Evolutionary conservation across 768 basidiomycete genomes (phyloP).

Genomic region (Suillus placidus): DNA sequence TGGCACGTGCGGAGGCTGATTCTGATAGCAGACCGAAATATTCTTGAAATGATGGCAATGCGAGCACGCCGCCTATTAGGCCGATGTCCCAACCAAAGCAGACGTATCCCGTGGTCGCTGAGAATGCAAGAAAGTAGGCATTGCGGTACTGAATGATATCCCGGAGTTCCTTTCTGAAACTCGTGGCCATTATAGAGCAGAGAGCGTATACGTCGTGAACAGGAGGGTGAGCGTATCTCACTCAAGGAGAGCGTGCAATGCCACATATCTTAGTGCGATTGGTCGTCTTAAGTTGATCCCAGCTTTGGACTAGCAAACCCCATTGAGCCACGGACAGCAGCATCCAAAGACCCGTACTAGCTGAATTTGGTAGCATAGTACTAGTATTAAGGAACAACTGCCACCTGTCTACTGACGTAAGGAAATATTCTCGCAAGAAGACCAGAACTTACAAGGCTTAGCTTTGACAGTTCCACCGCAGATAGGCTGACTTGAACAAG

Average conservation of each 20-base stretch:
- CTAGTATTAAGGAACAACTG: background rate
- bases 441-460: background rate
- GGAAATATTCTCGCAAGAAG: background rate
- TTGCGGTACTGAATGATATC: slow-evolving; percentile 35
- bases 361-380: background rate
- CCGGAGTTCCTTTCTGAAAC: slow-evolving; percentile 23
- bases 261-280: background rate
- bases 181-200: slow-evolving; percentile 16
- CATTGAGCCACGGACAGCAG: background rate
- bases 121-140: slow-evolving; percentile 37
- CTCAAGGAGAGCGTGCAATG: background rate
- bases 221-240: background rate
- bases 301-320: background rate
- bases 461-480: background rate
- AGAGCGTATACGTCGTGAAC: background rate
- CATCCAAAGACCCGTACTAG: background rate
- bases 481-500: background rate
- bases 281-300: background rate
- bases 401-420: background rate
- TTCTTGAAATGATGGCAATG: slow-evolving; percentile 38
- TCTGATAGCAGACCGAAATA: slow-evolving; percentile 37
- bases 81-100: slow-evolving; percentile 43
- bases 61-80: slow-evolving; percentile 39
- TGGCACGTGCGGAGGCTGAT: slow-evolving; percentile 26
- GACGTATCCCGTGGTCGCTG: slow-evolving; percentile 37